A percentile compares a stretch with the other conserved stretches of the same genome.
These are phyloP conservation scores for Populus tremula DNA, from an alignment of 345 rosid genomes.

Conservation along the genomic window DNA sequence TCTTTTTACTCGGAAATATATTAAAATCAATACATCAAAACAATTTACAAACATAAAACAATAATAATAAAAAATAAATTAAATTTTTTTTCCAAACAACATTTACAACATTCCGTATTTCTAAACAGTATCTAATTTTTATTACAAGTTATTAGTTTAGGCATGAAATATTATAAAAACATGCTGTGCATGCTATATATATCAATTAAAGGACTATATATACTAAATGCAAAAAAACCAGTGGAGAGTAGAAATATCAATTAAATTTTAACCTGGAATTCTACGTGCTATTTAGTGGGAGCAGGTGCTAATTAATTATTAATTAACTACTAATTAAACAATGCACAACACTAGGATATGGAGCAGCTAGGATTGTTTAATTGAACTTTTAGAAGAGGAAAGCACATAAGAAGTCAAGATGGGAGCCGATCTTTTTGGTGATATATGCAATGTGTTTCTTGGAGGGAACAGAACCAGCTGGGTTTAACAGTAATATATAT, in stretches of 20 bases:
- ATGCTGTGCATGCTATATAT: no score
- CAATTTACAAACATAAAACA: rapidly evolving
- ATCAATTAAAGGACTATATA: no score
- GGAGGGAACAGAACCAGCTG: slow-evolving; percentile 16
- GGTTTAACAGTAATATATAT: slow-evolving; percentile 2
- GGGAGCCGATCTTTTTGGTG: slow-evolving; percentile 1
- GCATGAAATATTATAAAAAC: no score
- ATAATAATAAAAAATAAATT: no score
- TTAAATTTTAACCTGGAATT: background rate
- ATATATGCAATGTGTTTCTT: slow-evolving; percentile 11
- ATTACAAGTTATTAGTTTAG: no score
- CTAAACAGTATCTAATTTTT: rapidly evolving
- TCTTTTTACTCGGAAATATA: rapidly evolving
- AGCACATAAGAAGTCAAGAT: background rate
- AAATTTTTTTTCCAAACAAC: no score
- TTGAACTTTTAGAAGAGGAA: slow-evolving; percentile 4
- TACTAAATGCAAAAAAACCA: no score
- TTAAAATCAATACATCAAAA: no score
- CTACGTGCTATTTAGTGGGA: background rate
- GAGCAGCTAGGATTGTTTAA: background rate
- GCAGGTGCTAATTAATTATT: background rate
- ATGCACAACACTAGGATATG: background rate
- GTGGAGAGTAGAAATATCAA: no score
- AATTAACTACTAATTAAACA: background rate
- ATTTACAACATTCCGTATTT: no score